Evolutionary conservation across 2,329 filamentous ascomycete species (phyloP), one percentile per base, ranked within the genome.

Genomic region (Fusarium falciforme): DNA sequence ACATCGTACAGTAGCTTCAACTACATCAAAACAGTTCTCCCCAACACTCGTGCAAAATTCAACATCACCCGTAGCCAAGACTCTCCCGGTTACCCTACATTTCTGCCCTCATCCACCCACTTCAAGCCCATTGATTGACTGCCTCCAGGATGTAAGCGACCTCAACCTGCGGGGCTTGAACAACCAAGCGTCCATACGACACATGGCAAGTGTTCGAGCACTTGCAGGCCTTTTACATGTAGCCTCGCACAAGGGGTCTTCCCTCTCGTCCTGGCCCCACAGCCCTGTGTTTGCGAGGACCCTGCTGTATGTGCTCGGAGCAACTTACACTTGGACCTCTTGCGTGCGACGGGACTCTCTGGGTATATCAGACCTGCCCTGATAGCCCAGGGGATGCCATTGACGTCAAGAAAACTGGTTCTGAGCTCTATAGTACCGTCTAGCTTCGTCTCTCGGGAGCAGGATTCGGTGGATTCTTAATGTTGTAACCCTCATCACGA

Each of bases 191-290:
- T 49, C 61, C 66, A 71, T 57, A 57, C 66, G 61, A 67, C 52
- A 76, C 54, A 67, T 75, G 60, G 54, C 64, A 60, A 64, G 31
- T 25, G 64, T 73, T 74, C 66, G 58, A 71, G 59, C 49, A 70
- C 54, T 54, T 55, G 42, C 40, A 71, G 62, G 57, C 72, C 61
- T 52, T 69, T 47, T 65, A 72, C 52, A 67, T 72, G 55, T 49
- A 63, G 29, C 66, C 61, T 76, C 70, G 69, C 27, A 76, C 74
- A 75, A 73, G 47, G 60, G 54, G 55, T 61, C 22, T 36, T 40
- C 36, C 27, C 49, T 25, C 57, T 67, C 42, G 27, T 16, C 31
- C 40, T 40, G 22, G 54, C 49, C 70, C 67, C 67, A 60, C 61
- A 62, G 35, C n/a, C 33, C 40, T 31, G 47, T 73, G 61, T 67